phyloP scores from a whole-genome alignment of 164 flowering plant species.

The Vitis rupestris region DNA sequence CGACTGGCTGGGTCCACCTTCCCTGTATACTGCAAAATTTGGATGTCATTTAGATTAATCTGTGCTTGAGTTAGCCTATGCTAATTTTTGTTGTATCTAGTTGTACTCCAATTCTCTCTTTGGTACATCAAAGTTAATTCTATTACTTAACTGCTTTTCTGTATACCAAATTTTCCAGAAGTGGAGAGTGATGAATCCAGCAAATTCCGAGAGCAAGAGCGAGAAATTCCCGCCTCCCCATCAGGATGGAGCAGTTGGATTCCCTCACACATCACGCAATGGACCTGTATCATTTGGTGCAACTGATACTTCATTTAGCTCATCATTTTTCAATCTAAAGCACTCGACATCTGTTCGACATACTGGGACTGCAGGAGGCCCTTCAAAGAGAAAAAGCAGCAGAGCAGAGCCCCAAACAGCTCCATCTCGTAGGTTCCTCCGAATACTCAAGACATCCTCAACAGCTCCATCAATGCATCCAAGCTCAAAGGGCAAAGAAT shows the following conservation, averaged over 20 bases:
- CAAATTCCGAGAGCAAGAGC: slow-evolving; percentile 83
- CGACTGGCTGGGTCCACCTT: no score
- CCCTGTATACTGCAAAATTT: no score
- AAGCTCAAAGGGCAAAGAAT: slow-evolving; percentile 41
- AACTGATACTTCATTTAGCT: slow-evolving; percentile 51
- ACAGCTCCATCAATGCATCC: slow-evolving; percentile 48
- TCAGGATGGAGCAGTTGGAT: slow-evolving; percentile 77
- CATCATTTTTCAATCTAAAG: slow-evolving; percentile 47
- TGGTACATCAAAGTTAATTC: no score
- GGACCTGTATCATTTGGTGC: slow-evolving; percentile 56
- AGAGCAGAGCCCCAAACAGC: slow-evolving; percentile 43
- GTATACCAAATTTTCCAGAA: slow-evolving; percentile 44
- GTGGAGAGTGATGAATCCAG: slow-evolving; percentile 53
- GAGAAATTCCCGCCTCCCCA: slow-evolving; percentile 98
- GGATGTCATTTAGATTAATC: no score
- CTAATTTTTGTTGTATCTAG: no score
- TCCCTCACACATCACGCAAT: slow-evolving; percentile 49
- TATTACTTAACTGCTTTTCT: background rate
- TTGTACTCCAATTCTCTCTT: no score
- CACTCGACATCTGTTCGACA: slow-evolving; percentile 39
- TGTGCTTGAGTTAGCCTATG: no score
- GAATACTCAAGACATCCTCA: slow-evolving; percentile 48
- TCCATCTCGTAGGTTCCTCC: slow-evolving; percentile 43
- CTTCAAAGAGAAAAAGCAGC: slow-evolving; percentile 41
- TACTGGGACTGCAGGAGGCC: slow-evolving; percentile 25